Evolutionary conservation across 2,329 filamentous ascomycete genomes (phyloP), one percentile per base, ranked within the genome.

Genomic region (Cladophialophora exuberans): DNA sequence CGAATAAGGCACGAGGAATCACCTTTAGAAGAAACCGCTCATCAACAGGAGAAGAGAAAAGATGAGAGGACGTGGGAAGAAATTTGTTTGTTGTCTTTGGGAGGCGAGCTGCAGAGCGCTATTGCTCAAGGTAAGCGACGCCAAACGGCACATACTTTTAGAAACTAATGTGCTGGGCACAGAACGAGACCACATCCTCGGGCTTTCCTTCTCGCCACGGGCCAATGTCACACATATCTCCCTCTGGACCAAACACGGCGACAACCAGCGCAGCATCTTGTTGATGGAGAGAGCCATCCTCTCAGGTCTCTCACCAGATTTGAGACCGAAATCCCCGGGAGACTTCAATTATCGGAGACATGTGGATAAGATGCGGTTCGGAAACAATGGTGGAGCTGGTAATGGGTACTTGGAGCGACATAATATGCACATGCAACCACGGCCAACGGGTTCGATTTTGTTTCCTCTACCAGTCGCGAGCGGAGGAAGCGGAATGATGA

Each of bases 161-260:
- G 25, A 43, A 2, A 56, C 18, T 9, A 18, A 10, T 39, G 46
- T n/a, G 20, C 25, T 30, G 23, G 25, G 17, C 22, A 20, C 66
- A 90, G 89, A 84, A 57, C 88, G 90, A 70, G 90, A 96, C 69
- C 88, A 84, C 64, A 81, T 97, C 64, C 94, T 92, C 70, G 93
- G 93, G 46, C 86, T 97, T 42, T 90, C 89, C 36, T 85, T 94
- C 62, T 91, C 88, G 1, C 89, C 93, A 54, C 87, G 92, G 66
- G 95, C 94, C 80, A 96, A 92, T 75, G 88, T 86, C 25, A 86
- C 93, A 70, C 83, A 96, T 61, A 87, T 97, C 69, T 88, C 89
- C 64, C 83, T 97, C 67, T 97, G 93, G 93, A 94, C 96, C 75
- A 89, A 94, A 60, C 88, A 96, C 67, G 86, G 86, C 18, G 86